Conservation (phyloP, 306 rosid species). For the Cucumis melo region DNA sequence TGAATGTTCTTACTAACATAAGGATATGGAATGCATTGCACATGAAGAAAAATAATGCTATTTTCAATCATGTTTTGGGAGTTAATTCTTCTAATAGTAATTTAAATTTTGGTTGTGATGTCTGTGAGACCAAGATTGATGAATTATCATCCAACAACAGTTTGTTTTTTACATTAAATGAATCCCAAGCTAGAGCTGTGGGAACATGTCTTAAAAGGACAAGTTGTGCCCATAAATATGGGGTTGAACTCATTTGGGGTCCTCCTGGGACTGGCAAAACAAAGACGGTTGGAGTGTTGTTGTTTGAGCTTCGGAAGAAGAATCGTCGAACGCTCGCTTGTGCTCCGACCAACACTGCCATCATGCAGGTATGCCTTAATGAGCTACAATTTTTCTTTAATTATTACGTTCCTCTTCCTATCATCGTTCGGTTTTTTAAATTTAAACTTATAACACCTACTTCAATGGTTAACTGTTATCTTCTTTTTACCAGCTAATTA, state of each 20-base stretch:
- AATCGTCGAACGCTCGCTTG: conserved; percentile 44
- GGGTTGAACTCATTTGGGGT: conserved; percentile 64
- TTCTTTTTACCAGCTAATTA: too few relatives aligned
- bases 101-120: not conserved
- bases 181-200: conserved; percentile 38
- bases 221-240: conserved; percentile 17
- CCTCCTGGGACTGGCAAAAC: conserved; percentile 87
- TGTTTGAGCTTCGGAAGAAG: conserved; percentile 26
- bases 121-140: not conserved
- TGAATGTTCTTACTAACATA: conserved; percentile 25
- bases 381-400: too few relatives aligned
- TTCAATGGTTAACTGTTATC: too few relatives aligned
- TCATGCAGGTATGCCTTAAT: conserved; percentile 21
- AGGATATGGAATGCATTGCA: conserved; percentile 51
- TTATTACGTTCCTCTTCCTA: too few relatives aligned
- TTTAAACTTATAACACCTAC: too few relatives aligned
- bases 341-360: conserved; percentile 71
- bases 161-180: conserved; percentile 28
- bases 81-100: not conserved
- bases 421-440: too few relatives aligned
- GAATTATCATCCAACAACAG: not conserved
- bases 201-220: conserved; percentile 28
- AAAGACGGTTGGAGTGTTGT: conserved; percentile 34
- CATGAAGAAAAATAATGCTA: not conserved
- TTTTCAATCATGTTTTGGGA: conserved; percentile 24